phyloP scores from a whole-genome alignment of 2,329 filamentous ascomycete genomes.

The Neofusicoccum cordaticola region DNA sequence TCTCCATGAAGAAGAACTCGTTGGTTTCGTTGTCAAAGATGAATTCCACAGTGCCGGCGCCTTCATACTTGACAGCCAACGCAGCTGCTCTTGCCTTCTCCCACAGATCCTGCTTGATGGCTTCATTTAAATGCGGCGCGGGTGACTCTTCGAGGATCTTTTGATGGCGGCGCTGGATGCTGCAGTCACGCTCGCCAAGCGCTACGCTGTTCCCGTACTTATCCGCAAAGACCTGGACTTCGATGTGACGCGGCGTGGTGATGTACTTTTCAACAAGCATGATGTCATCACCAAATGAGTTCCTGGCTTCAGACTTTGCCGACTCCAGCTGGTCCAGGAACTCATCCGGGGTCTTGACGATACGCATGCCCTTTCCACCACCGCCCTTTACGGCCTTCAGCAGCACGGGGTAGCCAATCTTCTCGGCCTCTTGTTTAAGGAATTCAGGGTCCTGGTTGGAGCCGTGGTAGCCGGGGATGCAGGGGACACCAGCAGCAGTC shows the following conservation, averaged over 20 bases:
- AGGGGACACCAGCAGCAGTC: slow-evolving; percentile 89
- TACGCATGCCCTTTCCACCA: slow-evolving; percentile 68
- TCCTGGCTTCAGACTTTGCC: slow-evolving; percentile 62
- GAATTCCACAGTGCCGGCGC: slow-evolving; percentile 66
- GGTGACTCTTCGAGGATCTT: slow-evolving; percentile 67
- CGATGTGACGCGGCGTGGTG: slow-evolving; percentile 63
- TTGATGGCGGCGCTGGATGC: slow-evolving; percentile 63
- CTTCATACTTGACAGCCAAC: slow-evolving; percentile 62
- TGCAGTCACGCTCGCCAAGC: slow-evolving; percentile 64
- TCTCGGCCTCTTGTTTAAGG: slow-evolving; percentile 67
- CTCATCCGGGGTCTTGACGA: slow-evolving; percentile 56
- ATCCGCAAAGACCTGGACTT: slow-evolving; percentile 66
- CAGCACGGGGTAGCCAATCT: slow-evolving; percentile 65
- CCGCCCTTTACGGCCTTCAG: slow-evolving; percentile 65
- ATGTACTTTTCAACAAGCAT: slow-evolving; percentile 69
- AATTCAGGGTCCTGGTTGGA: slow-evolving; percentile 67
- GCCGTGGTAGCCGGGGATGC: slow-evolving; percentile 94
- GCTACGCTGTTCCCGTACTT: slow-evolving; percentile 64
- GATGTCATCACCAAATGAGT: slow-evolving; percentile 64
- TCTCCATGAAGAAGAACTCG: slow-evolving; percentile 69
- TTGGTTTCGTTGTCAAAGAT: slow-evolving; percentile 67
- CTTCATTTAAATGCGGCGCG: slow-evolving; percentile 59
- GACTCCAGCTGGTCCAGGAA: slow-evolving; percentile 61
- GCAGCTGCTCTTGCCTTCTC: slow-evolving; percentile 63
- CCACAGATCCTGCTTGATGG: slow-evolving; percentile 63